Evolutionary conservation across 306 rosid species (phyloP).

Genomic region (Inga leiocalycina): DNA sequence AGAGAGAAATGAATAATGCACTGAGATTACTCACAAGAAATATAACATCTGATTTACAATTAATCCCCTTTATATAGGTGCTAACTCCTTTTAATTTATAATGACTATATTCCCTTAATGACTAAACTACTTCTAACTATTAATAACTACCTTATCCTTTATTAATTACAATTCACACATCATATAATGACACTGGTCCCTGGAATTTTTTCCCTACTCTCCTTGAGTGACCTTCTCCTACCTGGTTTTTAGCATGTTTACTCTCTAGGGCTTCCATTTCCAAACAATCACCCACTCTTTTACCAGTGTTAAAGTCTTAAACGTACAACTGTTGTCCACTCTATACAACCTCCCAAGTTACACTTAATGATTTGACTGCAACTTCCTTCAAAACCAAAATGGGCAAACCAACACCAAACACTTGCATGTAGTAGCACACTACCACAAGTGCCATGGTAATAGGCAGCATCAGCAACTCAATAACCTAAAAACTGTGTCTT

Average conservation of each 20-base stretch:
- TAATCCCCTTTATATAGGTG: neutral
- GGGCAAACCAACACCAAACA: neutral
- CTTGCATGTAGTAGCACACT: neutral
- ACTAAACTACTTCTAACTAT: neutral
- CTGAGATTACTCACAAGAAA: no score
- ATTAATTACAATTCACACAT: neutral
- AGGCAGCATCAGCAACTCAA: neutral
- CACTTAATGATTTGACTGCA: neutral
- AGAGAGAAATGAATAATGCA: no score
- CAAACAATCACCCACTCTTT: neutral
- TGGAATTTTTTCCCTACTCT: neutral
- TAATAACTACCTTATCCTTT: neutral
- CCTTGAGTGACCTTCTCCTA: neutral
- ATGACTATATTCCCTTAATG: no score
- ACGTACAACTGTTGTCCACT: neutral
- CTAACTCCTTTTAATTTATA: neutral
- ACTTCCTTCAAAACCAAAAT: neutral
- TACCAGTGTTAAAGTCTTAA: neutral
- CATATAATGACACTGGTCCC: neutral
- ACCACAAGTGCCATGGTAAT: no score
- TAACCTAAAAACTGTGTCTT: neutral
- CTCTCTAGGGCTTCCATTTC: neutral
- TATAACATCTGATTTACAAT: neutral
- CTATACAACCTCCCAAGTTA: neutral
- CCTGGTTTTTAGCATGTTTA: neutral